Percentiles rank a stretch among this genome's conserved stretches.
These are phyloP conservation scores for Laetiporus sulphureus DNA, from an alignment of 1,284 basidiomycete species.

Conservation along the genomic window DNA sequence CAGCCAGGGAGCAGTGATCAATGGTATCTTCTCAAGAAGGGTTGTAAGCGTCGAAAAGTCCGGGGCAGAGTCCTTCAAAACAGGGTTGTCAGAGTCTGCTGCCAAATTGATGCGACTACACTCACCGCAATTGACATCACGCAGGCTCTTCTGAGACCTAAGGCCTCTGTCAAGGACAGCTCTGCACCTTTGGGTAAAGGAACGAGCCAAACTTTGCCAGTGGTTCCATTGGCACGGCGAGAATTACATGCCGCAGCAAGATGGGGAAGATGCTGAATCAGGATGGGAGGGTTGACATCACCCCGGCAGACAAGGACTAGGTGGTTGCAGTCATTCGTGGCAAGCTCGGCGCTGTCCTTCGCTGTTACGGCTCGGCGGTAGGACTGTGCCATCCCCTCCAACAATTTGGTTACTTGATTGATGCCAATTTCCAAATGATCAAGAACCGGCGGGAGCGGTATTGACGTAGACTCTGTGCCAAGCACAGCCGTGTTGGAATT, in stretches of 20 bases:
- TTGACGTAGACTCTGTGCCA: too few relatives aligned
- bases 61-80: slow-evolving; percentile 32
- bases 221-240: slow-evolving; percentile 11
- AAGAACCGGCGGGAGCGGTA: too few relatives aligned
- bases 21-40: slow-evolving; percentile 42
- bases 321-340: slow-evolving; percentile 24
- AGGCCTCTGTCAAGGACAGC: slow-evolving; percentile 46
- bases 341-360: slow-evolving; percentile 8
- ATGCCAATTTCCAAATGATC: slow-evolving; percentile 63
- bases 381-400: slow-evolving; percentile 55
- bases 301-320: slow-evolving; percentile 63
- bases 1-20: slow-evolving; percentile 61
- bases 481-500: too few relatives aligned
- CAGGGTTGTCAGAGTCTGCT: not conserved
- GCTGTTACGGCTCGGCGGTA: slow-evolving; percentile 23
- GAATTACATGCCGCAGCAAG: slow-evolving; percentile 71
- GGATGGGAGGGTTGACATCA: slow-evolving; percentile 65
- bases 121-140: slow-evolving; percentile 59
- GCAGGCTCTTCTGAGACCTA: slow-evolving; percentile 67
- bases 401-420: slow-evolving; percentile 71
- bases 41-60: slow-evolving; percentile 30
- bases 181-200: slow-evolving; percentile 72
- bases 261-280: slow-evolving; percentile 68
- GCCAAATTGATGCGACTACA: slow-evolving; percentile 3
- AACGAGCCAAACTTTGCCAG: slow-evolving; percentile 47